These are phyloP conservation scores for Myxozyma neglecta DNA, from an alignment of 805 yeast species.

Conservation along the genomic window DNA sequence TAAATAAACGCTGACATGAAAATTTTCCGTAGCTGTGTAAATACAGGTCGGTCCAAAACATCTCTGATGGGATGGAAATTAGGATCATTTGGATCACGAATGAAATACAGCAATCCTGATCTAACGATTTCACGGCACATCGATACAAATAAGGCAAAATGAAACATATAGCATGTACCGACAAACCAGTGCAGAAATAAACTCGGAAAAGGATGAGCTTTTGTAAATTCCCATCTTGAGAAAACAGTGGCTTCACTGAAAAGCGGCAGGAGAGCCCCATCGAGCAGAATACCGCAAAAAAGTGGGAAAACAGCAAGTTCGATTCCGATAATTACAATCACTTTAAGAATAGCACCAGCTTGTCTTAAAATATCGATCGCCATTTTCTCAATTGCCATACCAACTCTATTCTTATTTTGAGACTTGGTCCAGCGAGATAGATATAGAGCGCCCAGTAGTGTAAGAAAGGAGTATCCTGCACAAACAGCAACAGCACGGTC, in stretches of 20 bases:
- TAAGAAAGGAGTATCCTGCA: slow-evolving; percentile 26
- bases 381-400: slow-evolving; percentile 17
- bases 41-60: slow-evolving; percentile 75
- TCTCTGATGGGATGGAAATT: slow-evolving; percentile 82
- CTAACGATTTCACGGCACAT: slow-evolving; percentile 78
- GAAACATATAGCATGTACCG: slow-evolving; percentile 86
- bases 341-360: slow-evolving; percentile 60
- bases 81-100: slow-evolving; percentile 93
- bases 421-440: slow-evolving; percentile 11
- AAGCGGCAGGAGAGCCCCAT: slow-evolving; percentile 65
- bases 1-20: slow-evolving; percentile 72
- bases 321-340: slow-evolving; percentile 67
- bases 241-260: slow-evolving; percentile 35
- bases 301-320: slow-evolving; percentile 86
- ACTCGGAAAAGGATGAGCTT: slow-evolving; percentile 33
- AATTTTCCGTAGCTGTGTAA: slow-evolving; percentile 70
- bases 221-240: slow-evolving; percentile 13
- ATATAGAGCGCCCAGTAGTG: slow-evolving; percentile 19
- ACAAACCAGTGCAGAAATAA: slow-evolving; percentile 55
- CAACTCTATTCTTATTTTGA: neutral
- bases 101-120: slow-evolving; percentile 86
- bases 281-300: slow-evolving; percentile 77
- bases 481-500: slow-evolving; percentile 24
- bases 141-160: slow-evolving; percentile 81
- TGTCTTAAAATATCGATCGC: slow-evolving; percentile 29